These are phyloP conservation scores for Coniochaeta prunicola DNA, from an alignment of 2,329 filamentous ascomycete genomes.

Conservation along the genomic window DNA sequence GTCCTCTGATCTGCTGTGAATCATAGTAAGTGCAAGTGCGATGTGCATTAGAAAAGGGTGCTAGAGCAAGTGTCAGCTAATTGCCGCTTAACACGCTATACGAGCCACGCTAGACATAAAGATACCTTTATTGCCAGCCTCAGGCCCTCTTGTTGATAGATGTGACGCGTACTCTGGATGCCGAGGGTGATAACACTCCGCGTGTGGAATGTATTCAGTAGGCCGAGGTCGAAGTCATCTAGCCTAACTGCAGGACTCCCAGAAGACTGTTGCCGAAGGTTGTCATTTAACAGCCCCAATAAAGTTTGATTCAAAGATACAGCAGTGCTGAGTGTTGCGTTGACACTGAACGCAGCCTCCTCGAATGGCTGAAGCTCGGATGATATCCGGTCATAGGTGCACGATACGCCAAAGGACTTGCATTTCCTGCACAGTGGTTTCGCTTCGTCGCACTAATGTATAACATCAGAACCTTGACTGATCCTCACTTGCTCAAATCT, in stretches of 20 bases:
- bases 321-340: conserved; percentile 11
- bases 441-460: conserved; percentile 43
- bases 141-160: conserved; percentile 27
- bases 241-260: conserved; percentile 15
- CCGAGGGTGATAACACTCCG: conserved; percentile 34
- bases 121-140: conserved; percentile 32
- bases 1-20: conserved; percentile 37
- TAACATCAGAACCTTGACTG: background rate
- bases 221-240: conserved; percentile 21
- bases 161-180: conserved; percentile 16
- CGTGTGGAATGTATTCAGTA: conserved; percentile 33
- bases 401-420: conserved; percentile 35
- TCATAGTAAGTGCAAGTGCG: conserved; percentile 41
- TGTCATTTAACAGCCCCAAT: conserved; percentile 12
- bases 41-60: conserved; percentile 48
- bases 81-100: background rate
- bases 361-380: conserved; percentile 23
- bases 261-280: conserved; percentile 9
- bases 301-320: conserved; percentile 11
- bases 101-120: background rate
- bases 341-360: conserved; percentile 13
- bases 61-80: conserved; percentile 14
- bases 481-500: background rate
- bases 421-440: conserved; percentile 43
- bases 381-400: conserved; percentile 31